Base-by-base conservation (phyloP, 257 asterid genomes). In the Jacaranda copaia region DNA sequence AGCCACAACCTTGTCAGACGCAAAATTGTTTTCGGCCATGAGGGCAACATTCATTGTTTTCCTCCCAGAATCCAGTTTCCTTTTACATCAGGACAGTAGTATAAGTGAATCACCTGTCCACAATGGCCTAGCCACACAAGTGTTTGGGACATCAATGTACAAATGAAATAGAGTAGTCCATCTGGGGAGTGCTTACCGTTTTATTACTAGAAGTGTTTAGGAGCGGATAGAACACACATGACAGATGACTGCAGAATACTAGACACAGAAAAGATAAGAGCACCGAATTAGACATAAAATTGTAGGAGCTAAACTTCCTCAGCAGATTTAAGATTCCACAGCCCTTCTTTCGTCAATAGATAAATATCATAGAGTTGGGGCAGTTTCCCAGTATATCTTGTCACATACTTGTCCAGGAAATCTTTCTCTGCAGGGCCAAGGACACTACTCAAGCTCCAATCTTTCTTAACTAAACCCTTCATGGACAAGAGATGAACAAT, bases 11-110 rank as follows among this genome's bases (percentile, higher is more conserved):
- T 81, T 89, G 57, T 76, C 88, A 0, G 83, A 13, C 0, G 77
- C 77, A 61, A 57, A 84, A 59, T 86, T 88, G 70, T 68, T 81
- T 67, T 87, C 87, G 0, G 93, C 99, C 98, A 94, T 92, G 19
- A 42, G 42, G 8, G 97, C 98, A n/a, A 90, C 77, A 68, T 89
- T 91, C 82, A 35, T 89, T 92, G 10, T 80, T 82, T 38, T 78
- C 82, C 76, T 86, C 92, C 99, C 99, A 94, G 68, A 92, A 91
- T 68, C 71, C 73, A 8, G 85, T 80, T 70, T 94, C 99, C 16
- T 10, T 10, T 11, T 4, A 13, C 2, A 42, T 16, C 5, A 57
- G 9, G 8, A 16, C 52, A 9, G 13, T 39, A 4, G 19, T 2
- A 2, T 0, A 25, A 25, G 32, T 25, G 32, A 25, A 25, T 25